Percentiles rank a stretch among this genome's conserved stretches.
phyloP scores from a whole-genome alignment of 2,329 filamentous ascomycete species.

The Amauroascus niger region DNA sequence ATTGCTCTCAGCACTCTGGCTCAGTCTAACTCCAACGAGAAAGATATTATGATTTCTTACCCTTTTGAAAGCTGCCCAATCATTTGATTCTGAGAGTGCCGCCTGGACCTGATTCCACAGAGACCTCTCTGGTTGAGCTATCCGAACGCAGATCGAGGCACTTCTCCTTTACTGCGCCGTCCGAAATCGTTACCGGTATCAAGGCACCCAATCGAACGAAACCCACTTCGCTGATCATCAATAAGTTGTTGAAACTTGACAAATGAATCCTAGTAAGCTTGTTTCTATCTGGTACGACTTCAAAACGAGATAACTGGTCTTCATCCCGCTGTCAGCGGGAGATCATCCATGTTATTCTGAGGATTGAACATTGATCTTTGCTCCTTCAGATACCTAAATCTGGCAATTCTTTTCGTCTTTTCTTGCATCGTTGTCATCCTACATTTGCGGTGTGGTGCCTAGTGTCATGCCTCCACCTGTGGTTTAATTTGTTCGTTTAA shows the following conservation, averaged over 20 bases:
- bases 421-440: slow-evolving; percentile 3
- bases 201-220: slow-evolving; percentile 17
- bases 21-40: not conserved
- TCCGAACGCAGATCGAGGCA: not conserved
- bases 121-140: slow-evolving; percentile 3
- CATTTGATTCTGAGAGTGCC: slow-evolving; percentile 10
- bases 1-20: not conserved
- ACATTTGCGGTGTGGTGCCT: not conserved
- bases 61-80: slow-evolving; percentile 10
- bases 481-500: not conserved
- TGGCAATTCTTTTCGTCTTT: not conserved
- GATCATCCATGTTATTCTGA: slow-evolving; percentile 16
- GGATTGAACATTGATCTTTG: slow-evolving; percentile 5
- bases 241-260: slow-evolving; percentile 12
- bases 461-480: not conserved
- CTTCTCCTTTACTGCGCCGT: slow-evolving; percentile 8
- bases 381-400: not conserved
- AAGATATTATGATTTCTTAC: not conserved
- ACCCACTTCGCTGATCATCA: slow-evolving; percentile 4
- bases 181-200: slow-evolving; percentile 7
- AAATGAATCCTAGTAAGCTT: slow-evolving; percentile 24
- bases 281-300: slow-evolving; percentile 20
- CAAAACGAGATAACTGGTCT: slow-evolving; percentile 3
- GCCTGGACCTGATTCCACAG: slow-evolving; percentile 5
- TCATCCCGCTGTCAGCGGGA: slow-evolving; percentile 14